These are phyloP conservation scores for Trichosanthes cucumerina DNA, from an alignment of 306 rosid species.

Conservation along the genomic window DNA sequence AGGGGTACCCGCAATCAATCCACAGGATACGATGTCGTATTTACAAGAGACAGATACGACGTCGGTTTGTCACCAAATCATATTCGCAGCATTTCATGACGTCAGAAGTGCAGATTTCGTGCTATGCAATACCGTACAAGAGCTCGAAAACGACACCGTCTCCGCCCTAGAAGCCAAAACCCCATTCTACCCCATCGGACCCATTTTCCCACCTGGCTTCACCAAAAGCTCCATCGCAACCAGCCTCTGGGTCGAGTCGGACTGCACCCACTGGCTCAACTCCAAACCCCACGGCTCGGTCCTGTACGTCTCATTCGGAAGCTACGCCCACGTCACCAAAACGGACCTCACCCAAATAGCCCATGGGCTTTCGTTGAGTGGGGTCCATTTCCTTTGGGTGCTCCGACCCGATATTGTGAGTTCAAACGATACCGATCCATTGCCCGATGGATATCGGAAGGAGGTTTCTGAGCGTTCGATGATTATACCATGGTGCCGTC, in stretches of 20 bases:
- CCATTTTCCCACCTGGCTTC: slow-evolving; percentile 39
- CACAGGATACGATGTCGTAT: slow-evolving; percentile 38
- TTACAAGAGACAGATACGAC: slow-evolving; percentile 30
- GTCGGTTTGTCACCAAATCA: slow-evolving; percentile 32
- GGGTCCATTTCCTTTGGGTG: slow-evolving; percentile 39
- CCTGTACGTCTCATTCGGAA: slow-evolving; percentile 46
- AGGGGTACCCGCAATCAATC: slow-evolving; percentile 36
- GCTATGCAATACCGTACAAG: slow-evolving; percentile 41
- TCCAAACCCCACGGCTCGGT: slow-evolving; percentile 38
- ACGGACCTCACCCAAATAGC: slow-evolving; percentile 27
- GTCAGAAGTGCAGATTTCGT: slow-evolving; percentile 30
- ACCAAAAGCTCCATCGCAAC: slow-evolving; percentile 30
- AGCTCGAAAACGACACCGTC: slow-evolving; percentile 32
- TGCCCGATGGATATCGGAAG: slow-evolving; percentile 31
- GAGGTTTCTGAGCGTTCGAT: slow-evolving; percentile 24
- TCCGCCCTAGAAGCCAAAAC: slow-evolving; percentile 17
- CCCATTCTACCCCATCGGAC: slow-evolving; percentile 47
- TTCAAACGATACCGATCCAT: slow-evolving; percentile 24
- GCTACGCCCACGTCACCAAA: slow-evolving; percentile 37
- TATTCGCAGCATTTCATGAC: slow-evolving; percentile 28
- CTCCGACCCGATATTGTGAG: slow-evolving; percentile 46
- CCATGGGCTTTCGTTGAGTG: slow-evolving; percentile 31
- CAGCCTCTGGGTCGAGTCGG: slow-evolving; percentile 52
- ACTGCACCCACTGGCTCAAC: slow-evolving; percentile 51
- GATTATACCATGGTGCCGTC: slow-evolving; percentile 47